Base-by-base conservation (phyloP, 2,329 filamentous ascomycete genomes). In the Niveomyces coronatus region DNA sequence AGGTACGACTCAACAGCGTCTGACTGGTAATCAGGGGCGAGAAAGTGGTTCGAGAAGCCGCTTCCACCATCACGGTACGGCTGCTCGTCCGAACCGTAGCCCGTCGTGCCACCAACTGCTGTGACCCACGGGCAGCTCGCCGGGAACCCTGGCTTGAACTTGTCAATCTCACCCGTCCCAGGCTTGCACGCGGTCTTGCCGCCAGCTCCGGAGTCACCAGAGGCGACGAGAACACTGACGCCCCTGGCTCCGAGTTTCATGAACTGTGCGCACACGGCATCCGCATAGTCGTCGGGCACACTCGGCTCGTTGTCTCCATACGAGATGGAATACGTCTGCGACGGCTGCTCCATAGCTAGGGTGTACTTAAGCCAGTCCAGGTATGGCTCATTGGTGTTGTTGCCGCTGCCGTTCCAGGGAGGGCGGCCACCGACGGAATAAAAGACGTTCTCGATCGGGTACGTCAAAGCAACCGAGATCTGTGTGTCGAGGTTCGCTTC, bases 311-410 rank as follows among this genome's bases (percentile, higher is more conserved):
- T 29, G 14, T 37, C 34, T 27, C 33, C 34, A 27, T 41, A 41
- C 6, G 40, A 42, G n/a, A 37, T 41, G 5, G 34, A 41, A 23
- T 41, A 41, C 1, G 39, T 41, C 35, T 37, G 34, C 7, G 39
- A 29, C n/a, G 39, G 39, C 5, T 28, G 27, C 5, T 41, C 35
- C 29, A 37, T 17, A 14, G 16, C 35, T 20, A 37, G 5, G 9
- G 39, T 41, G 34, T 37, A 41, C 29, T 37, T 22, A 30, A 41
- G 39, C 39, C 39, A 41, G 29, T 41, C 39, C 8, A 41, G 39
- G 23, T 41, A 41, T 4, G 39, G 39, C 39, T 41, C 39, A 24
- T 41, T 41, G 4, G 26, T 10, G 23, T 33, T 27, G 5, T 18
- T 24, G 14, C 30, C 30, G 20, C 17, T 31, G 13, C 22, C 28